Conservation (phyloP, 1,284 basidiomycete genomes). For the Polyporus tsugae region DNA sequence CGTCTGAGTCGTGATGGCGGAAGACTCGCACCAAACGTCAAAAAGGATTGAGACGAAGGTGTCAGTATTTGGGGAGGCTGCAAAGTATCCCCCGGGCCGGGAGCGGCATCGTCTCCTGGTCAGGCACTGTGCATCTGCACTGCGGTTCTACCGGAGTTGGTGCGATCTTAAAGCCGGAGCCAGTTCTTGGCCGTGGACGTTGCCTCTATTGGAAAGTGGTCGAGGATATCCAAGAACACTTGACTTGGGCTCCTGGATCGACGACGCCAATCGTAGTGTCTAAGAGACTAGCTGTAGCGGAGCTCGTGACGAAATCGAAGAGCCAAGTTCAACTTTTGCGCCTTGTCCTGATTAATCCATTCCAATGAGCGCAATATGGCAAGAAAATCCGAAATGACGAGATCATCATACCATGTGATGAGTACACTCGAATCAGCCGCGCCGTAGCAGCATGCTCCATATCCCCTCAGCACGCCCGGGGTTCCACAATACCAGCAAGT, state of each 20-base stretch:
- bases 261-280: slow-evolving; percentile 8
- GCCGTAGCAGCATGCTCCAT: not conserved
- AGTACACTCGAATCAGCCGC: not conserved
- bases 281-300: not conserved
- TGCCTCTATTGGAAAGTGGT: not conserved
- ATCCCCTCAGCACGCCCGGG: not conserved
- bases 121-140: not conserved
- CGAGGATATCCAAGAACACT: not conserved
- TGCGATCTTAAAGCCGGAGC: not conserved
- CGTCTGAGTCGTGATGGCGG: not conserved
- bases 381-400: not conserved
- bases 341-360: not conserved
- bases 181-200: not conserved
- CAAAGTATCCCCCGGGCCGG: not conserved
- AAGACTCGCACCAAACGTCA: not conserved
- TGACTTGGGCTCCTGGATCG: slow-evolving; percentile 12
- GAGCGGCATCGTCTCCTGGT: not conserved
- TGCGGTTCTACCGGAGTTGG: slow-evolving; percentile 1
- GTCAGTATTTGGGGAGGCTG: not conserved
- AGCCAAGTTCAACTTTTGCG: not conserved
- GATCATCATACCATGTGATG: not conserved
- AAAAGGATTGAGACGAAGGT: not conserved
- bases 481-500: not conserved
- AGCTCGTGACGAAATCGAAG: not conserved
- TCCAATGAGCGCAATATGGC: not conserved